Evolutionary conservation across 495 filamentous ascomycete species (phyloP).

Genomic region (Penicillium bovifimosum): DNA sequence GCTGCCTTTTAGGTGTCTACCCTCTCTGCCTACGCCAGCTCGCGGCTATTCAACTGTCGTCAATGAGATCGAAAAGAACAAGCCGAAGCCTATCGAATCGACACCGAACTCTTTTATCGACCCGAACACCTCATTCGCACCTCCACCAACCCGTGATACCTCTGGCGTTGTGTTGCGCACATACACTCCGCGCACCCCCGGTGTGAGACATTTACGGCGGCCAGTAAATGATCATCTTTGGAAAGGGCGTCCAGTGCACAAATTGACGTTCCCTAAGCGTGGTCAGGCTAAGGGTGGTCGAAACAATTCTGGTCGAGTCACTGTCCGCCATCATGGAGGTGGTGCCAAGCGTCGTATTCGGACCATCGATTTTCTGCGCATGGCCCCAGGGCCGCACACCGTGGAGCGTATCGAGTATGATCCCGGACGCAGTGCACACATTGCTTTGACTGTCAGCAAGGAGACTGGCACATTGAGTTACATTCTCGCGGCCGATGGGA

Average conservation of each 20-base stretch:
- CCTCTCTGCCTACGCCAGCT: conserved; percentile 25
- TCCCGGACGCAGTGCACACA: conserved; percentile 86
- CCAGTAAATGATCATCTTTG: conserved; percentile 95
- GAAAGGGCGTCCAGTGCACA: conserved; percentile 80
- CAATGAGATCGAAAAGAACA: conserved; percentile 33
- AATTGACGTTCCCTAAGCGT: conserved; percentile 83
- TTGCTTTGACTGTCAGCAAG: conserved; percentile 70
- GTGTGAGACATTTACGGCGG: conserved; percentile 82
- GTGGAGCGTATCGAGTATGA: conserved; percentile 97
- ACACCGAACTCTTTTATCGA: conserved; percentile 25
- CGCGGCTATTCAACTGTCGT: conserved; percentile 53
- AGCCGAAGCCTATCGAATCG: conserved; percentile 13
- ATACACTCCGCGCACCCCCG: conserved; percentile 93
- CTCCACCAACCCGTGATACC: conserved; percentile 39
- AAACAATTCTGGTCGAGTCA: conserved; percentile 79
- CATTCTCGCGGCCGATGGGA: conserved; percentile 86
- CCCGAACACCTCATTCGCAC: conserved; percentile 38
- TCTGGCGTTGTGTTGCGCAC: conserved; percentile 54
- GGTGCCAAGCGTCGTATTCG: conserved; percentile 87
- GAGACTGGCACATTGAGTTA: conserved; percentile 60
- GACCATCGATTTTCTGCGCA: conserved; percentile 79
- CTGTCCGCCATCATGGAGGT: conserved; percentile 84
- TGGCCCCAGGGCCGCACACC: conserved; percentile 67
- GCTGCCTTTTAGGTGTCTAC: conserved; percentile 44
- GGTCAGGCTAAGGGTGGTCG: conserved; percentile 88